Percentiles rank a stretch among this genome's conserved stretches.
Conservation (phyloP, 768 basidiomycete species). For the Tricholoma matsutake region DNA sequence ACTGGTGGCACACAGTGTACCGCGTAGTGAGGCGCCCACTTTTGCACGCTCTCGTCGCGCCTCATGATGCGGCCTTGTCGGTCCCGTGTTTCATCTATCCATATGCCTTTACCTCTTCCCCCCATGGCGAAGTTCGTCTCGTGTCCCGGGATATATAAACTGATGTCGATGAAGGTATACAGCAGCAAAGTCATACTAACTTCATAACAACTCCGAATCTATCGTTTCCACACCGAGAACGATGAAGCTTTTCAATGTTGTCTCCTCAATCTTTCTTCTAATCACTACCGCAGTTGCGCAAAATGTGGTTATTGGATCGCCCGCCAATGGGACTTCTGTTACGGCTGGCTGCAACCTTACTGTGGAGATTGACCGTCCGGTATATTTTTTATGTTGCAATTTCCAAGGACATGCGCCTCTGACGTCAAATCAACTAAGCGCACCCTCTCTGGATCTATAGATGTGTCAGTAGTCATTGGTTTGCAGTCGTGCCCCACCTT, state of each 20-base stretch:
- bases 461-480: too few relatives aligned
- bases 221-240: neutral
- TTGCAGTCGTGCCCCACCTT: constrained; percentile 30
- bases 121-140: too few relatives aligned
- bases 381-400: too few relatives aligned
- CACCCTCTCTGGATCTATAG: constrained; percentile 34
- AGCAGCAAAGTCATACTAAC: too few relatives aligned
- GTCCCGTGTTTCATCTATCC: neutral
- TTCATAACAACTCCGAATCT: too few relatives aligned
- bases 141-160: too few relatives aligned
- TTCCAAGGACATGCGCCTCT: too few relatives aligned
- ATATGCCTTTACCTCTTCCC: neutral
- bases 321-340: constrained; percentile 32
- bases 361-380: constrained; percentile 44
- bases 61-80: neutral
- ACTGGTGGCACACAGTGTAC: too few relatives aligned
- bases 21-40: too few relatives aligned
- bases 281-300: constrained; percentile 39
- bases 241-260: constrained; percentile 6
- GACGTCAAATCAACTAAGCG: too few relatives aligned
- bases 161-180: too few relatives aligned
- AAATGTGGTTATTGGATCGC: constrained; percentile 36
- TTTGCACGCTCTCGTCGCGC: too few relatives aligned
- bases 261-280: constrained; percentile 15
- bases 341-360: constrained; percentile 34